Evolutionary conservation across 768 basidiomycete species (phyloP).

Genomic region (Tylopilus sp.): DNA sequence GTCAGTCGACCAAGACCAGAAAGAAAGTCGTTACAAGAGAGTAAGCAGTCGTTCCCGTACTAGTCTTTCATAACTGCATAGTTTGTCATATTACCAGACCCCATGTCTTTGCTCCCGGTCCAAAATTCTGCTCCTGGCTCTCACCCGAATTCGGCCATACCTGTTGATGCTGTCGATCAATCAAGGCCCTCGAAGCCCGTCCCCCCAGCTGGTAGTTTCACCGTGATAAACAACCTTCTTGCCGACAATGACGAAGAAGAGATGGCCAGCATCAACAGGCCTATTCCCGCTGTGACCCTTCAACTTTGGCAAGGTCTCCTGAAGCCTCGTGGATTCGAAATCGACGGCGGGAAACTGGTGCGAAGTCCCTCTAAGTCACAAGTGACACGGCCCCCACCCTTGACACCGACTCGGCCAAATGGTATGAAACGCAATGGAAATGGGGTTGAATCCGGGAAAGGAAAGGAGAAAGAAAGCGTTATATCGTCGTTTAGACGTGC

Average conservation of each 20-base stretch:
- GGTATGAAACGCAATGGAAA: not conserved
- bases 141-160: slow-evolving; percentile 12
- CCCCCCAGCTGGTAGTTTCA: slow-evolving; percentile 15
- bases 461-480: slow-evolving; percentile 34
- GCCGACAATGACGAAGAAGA: slow-evolving; percentile 45
- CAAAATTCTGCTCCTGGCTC: slow-evolving; percentile 16
- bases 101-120: slow-evolving; percentile 6
- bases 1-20: slow-evolving; percentile 59
- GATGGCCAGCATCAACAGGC: slow-evolving; percentile 52
- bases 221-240: slow-evolving; percentile 19
- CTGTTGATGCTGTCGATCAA: slow-evolving; percentile 11
- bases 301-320: slow-evolving; percentile 72
- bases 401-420: slow-evolving; percentile 4
- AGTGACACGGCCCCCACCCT: slow-evolving; percentile 17
- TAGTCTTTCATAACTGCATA: not conserved
- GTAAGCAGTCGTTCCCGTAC: slow-evolving; percentile 9
- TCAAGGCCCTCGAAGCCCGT: slow-evolving; percentile 17
- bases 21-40: slow-evolving; percentile 36
- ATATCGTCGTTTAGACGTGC: slow-evolving; percentile 60
- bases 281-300: slow-evolving; percentile 59
- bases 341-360: slow-evolving; percentile 54
- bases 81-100: slow-evolving; percentile 4
- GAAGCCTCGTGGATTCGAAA: slow-evolving; percentile 61
- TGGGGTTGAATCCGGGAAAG: slow-evolving; percentile 6
- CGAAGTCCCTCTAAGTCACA: slow-evolving; percentile 55